These are phyloP conservation scores for Scalesia atractyloides DNA, from an alignment of 129 eudicot genomes.

Conservation along the genomic window DNA sequence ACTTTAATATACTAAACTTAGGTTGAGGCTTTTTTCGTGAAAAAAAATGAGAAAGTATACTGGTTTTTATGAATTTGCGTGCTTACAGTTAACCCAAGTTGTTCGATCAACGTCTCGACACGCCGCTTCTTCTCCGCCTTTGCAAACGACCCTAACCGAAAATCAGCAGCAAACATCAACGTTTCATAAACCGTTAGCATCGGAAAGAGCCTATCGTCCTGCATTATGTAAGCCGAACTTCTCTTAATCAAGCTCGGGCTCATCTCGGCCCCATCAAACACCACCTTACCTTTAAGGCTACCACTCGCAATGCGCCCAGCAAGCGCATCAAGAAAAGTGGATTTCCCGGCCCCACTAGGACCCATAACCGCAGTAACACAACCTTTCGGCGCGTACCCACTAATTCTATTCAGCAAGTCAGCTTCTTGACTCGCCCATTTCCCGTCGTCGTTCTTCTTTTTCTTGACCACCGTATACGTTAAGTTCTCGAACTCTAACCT, in stretches of 20 bases:
- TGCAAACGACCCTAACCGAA: slow-evolving; percentile 59
- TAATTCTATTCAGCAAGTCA: slow-evolving; percentile 53
- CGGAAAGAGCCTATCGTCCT: slow-evolving; percentile 72
- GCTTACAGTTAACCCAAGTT: slow-evolving; percentile 72
- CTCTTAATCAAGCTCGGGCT: slow-evolving; percentile 70
- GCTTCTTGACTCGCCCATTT: slow-evolving; percentile 60
- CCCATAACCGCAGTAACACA: slow-evolving; percentile 88
- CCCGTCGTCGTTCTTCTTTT: slow-evolving; percentile 43
- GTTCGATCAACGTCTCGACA: slow-evolving; percentile 62
- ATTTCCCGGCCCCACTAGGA: slow-evolving; percentile 93
- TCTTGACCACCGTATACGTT: slow-evolving; percentile 50
- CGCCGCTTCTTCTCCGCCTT: slow-evolving; percentile 56
- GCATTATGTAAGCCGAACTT: slow-evolving; percentile 75
- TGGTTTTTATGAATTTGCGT: not conserved
- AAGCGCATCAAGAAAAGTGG: slow-evolving; percentile 75
- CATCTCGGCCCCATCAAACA: slow-evolving; percentile 60
- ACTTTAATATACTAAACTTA: too few species aligned
- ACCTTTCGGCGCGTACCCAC: slow-evolving; percentile 81
- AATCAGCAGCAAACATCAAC: slow-evolving; percentile 78
- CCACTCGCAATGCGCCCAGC: slow-evolving; percentile 87
- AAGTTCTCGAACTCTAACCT: not conserved
- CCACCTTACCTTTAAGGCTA: slow-evolving; percentile 64
- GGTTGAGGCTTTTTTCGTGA: too few species aligned
- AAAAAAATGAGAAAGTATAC: too few species aligned
- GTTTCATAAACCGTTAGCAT: slow-evolving; percentile 81